Percentiles rank a stretch among this genome's conserved stretches.
These are phyloP conservation scores for Diphasiastrum complanatum DNA, from an alignment of 83 land plant species.

Conservation along the genomic window DNA sequence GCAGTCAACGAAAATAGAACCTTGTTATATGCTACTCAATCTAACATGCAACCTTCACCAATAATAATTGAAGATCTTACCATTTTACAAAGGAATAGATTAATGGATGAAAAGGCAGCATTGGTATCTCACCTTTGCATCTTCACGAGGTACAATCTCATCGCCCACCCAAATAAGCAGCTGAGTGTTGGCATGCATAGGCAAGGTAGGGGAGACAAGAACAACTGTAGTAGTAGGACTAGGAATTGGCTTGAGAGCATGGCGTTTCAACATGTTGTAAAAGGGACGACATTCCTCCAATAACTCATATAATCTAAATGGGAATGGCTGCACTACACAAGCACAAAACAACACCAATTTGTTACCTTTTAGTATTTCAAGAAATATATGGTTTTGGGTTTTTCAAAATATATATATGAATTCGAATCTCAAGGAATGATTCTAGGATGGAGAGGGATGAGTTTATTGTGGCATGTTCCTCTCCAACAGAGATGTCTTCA, in stretches of 20 bases:
- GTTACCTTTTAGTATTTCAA: background rate
- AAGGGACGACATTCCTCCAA: constrained; percentile 80
- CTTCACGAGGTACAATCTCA: constrained; percentile 73
- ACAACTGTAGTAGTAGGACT: background rate
- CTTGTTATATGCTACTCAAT: too few relatives aligned
- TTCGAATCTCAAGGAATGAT: too few relatives aligned
- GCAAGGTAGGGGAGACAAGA: constrained; percentile 43
- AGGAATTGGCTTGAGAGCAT: constrained; percentile 26
- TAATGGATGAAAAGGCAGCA: background rate
- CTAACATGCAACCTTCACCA: too few relatives aligned
- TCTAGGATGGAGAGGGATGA: too few relatives aligned
- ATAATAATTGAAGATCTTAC: background rate
- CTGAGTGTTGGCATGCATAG: constrained; percentile 68
- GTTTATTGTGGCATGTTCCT: too few relatives aligned
- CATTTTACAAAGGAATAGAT: background rate
- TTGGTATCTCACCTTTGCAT: constrained; percentile 61
- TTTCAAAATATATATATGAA: too few relatives aligned
- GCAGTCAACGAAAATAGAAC: too few relatives aligned
- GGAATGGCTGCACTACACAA: constrained; percentile 56
- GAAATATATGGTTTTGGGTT: background rate
- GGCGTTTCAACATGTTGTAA: constrained; percentile 65
- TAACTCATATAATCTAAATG: constrained; percentile 51
- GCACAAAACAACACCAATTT: background rate
- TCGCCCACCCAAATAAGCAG: constrained; percentile 87
- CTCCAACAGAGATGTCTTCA: too few relatives aligned